Conservation (phyloP, 2,329 filamentous ascomycete genomes). For the Colletotrichum australisinense region DNA sequence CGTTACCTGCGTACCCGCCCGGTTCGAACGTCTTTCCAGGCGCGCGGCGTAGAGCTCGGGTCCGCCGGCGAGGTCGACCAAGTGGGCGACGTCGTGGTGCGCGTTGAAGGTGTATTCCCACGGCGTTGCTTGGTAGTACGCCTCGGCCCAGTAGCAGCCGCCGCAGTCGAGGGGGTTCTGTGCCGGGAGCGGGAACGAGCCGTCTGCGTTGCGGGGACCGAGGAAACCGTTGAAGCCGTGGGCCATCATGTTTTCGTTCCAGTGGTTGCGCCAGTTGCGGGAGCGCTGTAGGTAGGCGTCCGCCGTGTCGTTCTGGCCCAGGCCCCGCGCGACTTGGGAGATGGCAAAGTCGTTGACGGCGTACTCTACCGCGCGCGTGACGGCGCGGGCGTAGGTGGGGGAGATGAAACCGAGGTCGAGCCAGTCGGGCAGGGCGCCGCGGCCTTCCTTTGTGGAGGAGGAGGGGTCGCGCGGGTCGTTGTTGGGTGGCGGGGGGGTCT, state of each 20-base stretch:
- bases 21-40: slow-evolving; percentile 71
- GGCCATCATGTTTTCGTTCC: slow-evolving; percentile 68
- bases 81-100: slow-evolving; percentile 71
- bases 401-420: slow-evolving; percentile 73
- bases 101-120: slow-evolving; percentile 77
- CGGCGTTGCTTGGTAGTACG: slow-evolving; percentile 67
- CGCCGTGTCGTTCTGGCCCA: slow-evolving; percentile 63
- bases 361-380: slow-evolving; percentile 75
- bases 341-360: slow-evolving; percentile 76
- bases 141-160: slow-evolving; percentile 74
- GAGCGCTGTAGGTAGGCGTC: slow-evolving; percentile 71
- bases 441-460: slow-evolving; percentile 74
- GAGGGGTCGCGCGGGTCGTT: slow-evolving; percentile 66
- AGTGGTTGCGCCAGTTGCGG: slow-evolving; percentile 78
- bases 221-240: slow-evolving; percentile 75
- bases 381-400: slow-evolving; percentile 68
- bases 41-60: slow-evolving; percentile 64
- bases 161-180: slow-evolving; percentile 70
- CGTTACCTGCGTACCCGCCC: slow-evolving; percentile 53
- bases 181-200: slow-evolving; percentile 58
- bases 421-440: slow-evolving; percentile 78
- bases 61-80: slow-evolving; percentile 68
- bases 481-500: slow-evolving; percentile 70
- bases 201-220: slow-evolving; percentile 67
- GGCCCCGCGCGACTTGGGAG: slow-evolving; percentile 71